Percentiles rank a stretch among this genome's conserved stretches.
Conservation (phyloP, 2,329 filamentous ascomycete species). For the Aspergillus brasiliensis region DNA sequence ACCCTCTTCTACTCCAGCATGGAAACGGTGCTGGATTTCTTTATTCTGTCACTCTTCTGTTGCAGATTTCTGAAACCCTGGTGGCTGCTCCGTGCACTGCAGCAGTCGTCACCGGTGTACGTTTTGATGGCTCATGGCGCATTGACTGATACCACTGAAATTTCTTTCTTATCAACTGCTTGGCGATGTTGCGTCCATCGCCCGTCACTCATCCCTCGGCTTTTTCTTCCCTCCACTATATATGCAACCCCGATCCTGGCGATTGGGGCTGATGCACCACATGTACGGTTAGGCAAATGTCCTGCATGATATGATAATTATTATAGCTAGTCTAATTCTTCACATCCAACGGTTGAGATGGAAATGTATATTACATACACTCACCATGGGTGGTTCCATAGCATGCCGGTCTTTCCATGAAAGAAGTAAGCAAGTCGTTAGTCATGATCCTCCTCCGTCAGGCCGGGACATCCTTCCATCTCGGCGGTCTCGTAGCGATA, state of each 20-base stretch:
- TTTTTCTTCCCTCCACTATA: not conserved
- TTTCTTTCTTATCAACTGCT: not conserved
- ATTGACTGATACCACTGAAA: not conserved
- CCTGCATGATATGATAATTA: not conserved
- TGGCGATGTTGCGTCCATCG: not conserved
- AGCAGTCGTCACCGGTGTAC: not conserved
- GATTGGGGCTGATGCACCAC: not conserved
- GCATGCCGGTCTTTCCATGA: constrained; percentile 7
- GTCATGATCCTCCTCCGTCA: constrained; percentile 80
- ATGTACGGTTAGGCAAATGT: not conserved
- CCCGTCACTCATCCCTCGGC: too few relatives aligned
- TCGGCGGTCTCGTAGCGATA: constrained; percentile 68
- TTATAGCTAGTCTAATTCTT: not conserved
- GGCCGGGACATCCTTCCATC: constrained; percentile 88
- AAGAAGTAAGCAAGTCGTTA: constrained; percentile 38
- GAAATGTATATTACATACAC: not conserved
- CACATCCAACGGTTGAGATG: not conserved
- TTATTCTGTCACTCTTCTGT: not conserved
- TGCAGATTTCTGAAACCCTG: too few relatives aligned
- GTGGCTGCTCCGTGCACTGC: not conserved
- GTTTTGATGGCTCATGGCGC: not conserved
- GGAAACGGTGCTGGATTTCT: not conserved
- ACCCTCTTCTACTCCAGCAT: not conserved
- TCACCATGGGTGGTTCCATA: too few relatives aligned
- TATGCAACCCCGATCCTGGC: not conserved